A percentile compares a stretch with the other conserved stretches of the same genome.
Conservation (phyloP, 2,329 filamentous ascomycete genomes). For the Penicillium nordicum region DNA sequence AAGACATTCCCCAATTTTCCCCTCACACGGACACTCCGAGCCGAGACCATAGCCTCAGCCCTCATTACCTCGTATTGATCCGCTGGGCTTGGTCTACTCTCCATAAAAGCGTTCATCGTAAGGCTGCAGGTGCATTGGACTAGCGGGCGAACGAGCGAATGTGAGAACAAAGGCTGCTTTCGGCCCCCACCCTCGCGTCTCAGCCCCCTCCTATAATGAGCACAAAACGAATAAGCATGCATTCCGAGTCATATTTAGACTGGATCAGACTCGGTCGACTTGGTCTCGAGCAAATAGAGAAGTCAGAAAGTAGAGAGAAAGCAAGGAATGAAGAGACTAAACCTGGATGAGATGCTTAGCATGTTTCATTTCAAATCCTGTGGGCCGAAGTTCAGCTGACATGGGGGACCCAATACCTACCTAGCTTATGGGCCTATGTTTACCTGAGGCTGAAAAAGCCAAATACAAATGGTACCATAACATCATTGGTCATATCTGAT, state of each 20-base stretch:
- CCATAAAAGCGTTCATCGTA: constrained; percentile 9
- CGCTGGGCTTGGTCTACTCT: background rate
- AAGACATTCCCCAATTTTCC: background rate
- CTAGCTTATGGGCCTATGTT: background rate
- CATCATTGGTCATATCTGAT: background rate
- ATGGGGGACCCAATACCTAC: background rate
- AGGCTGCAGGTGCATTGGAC: constrained; percentile 25
- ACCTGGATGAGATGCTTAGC: background rate
- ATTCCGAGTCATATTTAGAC: background rate
- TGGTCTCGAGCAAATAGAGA: background rate
- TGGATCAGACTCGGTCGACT: background rate
- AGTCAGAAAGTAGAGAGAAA: background rate
- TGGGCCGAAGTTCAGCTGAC: constrained; percentile 15
- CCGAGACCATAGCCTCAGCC: constrained; percentile 5
- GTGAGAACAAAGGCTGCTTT: background rate
- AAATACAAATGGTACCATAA: constrained; percentile 1
- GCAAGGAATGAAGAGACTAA: background rate
- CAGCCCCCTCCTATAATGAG: constrained; percentile 11
- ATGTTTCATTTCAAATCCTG: background rate
- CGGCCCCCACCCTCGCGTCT: constrained; percentile 17
- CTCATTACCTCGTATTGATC: constrained; percentile 1
- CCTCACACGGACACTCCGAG: constrained; percentile 10
- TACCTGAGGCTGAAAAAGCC: constrained; percentile 3
- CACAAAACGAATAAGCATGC: background rate
- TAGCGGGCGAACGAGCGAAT: constrained; percentile 15